A percentile compares a stretch with the other conserved stretches of the same genome.
Evolutionary conservation across 345 rosid species (phyloP).

Genomic region (Sisymbrium irio): DNA sequence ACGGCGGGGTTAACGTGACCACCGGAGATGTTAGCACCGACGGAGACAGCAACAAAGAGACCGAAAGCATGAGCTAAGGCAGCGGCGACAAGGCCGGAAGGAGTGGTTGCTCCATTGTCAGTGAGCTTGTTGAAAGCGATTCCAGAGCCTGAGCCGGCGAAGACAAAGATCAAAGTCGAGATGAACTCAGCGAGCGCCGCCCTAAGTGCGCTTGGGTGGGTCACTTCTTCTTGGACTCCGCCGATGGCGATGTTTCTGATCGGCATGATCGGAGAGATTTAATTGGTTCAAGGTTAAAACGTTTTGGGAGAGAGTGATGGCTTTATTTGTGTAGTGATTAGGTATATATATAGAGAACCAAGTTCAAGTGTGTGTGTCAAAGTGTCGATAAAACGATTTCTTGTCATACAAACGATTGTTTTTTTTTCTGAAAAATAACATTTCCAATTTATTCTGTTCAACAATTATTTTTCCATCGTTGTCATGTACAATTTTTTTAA

Average conservation of each 20-base stretch:
- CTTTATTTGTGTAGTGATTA: constrained; percentile 6
- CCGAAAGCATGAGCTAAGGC: constrained; percentile 77
- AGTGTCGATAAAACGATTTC: not conserved
- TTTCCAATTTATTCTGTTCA: no score
- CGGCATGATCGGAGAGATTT: constrained; percentile 54
- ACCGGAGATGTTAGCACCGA: constrained; percentile 82
- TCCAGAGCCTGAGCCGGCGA: constrained; percentile 91
- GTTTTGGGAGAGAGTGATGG: constrained; percentile 3
- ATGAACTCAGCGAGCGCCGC: constrained; percentile 90
- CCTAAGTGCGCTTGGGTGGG: constrained; percentile 66
- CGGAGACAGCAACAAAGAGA: constrained; percentile 77
- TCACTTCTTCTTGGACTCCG: constrained; percentile 55
- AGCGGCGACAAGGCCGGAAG: constrained; percentile 77
- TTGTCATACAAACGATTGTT: not conserved
- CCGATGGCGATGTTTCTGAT: constrained; percentile 82
- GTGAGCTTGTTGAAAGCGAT: constrained; percentile 88
- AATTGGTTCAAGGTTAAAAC: not conserved
- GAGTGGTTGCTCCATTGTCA: constrained; percentile 59
- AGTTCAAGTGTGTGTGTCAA: not conserved
- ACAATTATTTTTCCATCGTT: no score
- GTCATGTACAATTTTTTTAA: no score
- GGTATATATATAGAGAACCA: constrained; percentile 23
- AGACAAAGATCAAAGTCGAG: constrained; percentile 78
- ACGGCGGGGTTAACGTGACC: constrained; percentile 96
- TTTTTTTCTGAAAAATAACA: no score